Evolutionary conservation across 2,329 filamentous ascomycete species (phyloP).

Genomic region (Pyricularia pennisetigena): DNA sequence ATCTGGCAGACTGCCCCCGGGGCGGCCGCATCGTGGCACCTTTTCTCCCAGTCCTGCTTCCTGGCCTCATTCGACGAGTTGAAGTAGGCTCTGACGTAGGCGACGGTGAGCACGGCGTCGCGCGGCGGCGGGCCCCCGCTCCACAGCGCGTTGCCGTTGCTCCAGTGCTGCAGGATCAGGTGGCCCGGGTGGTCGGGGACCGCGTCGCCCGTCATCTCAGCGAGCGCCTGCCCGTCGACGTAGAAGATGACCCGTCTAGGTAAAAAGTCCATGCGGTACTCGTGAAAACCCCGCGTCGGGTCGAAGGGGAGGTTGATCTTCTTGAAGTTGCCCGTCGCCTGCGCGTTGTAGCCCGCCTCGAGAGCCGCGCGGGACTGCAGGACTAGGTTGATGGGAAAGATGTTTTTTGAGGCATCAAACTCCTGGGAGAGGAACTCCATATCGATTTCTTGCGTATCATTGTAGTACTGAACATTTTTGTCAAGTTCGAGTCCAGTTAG

Average conservation of each 20-base stretch:
- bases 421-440: conserved; percentile 67
- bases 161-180: conserved; percentile 67
- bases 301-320: conserved; percentile 53
- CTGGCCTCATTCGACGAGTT: conserved; percentile 48
- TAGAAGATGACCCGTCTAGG: conserved; percentile 56
- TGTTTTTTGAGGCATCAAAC: conserved; percentile 38
- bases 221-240: conserved; percentile 50
- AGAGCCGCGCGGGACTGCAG: conserved; percentile 56
- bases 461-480: conserved; percentile 50
- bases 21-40: conserved; percentile 29
- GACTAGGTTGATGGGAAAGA: conserved; percentile 62
- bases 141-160: conserved; percentile 64
- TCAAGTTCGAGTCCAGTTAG: background rate
- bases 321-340: conserved; percentile 46
- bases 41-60: conserved; percentile 24
- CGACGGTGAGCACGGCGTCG: conserved; percentile 54
- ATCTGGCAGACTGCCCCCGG: conserved; percentile 36
- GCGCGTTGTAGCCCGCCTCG: conserved; percentile 51
- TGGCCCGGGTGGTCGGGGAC: conserved; percentile 54
- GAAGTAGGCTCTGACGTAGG: conserved; percentile 71
- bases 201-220: conserved; percentile 42
- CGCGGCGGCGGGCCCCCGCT: conserved; percentile 56
- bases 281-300: conserved; percentile 57
- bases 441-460: conserved; percentile 73
- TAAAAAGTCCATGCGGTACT: conserved; percentile 72